Evolutionary conservation across 2,329 filamentous ascomycete genomes (phyloP).

Genomic region (Didymella keratinophila): DNA sequence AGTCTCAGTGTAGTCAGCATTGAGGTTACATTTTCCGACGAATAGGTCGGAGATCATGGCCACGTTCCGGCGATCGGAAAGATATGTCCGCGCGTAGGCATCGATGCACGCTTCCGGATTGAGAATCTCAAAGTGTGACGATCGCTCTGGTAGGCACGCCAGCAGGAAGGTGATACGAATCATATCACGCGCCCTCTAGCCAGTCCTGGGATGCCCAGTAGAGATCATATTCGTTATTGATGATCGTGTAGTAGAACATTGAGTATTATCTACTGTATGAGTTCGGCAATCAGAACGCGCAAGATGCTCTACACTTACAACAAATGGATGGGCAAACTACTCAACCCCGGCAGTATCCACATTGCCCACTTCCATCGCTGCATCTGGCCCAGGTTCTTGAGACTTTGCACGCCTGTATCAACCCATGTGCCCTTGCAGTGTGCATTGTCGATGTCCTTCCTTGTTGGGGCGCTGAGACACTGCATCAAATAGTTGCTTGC

Average conservation of each 20-base stretch:
- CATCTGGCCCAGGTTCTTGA: background rate
- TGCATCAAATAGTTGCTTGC: conserved; percentile 62
- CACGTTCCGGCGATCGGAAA: background rate
- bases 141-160: background rate
- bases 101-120: background rate
- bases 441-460: background rate
- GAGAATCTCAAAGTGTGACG: background rate
- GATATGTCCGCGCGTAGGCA: background rate
- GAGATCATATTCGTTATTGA: background rate
- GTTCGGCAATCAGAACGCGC: background rate
- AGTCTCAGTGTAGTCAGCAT: no score
- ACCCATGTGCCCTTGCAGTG: background rate
- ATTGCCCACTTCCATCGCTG: no score
- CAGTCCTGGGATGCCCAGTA: background rate
- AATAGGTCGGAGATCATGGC: background rate
- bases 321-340: background rate
- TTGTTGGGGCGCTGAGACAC: conserved; percentile 57
- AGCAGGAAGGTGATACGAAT: background rate
- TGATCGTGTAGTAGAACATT: background rate
- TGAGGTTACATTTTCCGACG: no score
- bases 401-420: background rate
- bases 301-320: background rate
- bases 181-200: background rate
- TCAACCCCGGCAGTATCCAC: background rate
- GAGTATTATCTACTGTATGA: background rate